Percentiles rank a stretch among this genome's conserved stretches.
Conservation (phyloP, 305 asterid species). For the Fraxinus sp. region DNA sequence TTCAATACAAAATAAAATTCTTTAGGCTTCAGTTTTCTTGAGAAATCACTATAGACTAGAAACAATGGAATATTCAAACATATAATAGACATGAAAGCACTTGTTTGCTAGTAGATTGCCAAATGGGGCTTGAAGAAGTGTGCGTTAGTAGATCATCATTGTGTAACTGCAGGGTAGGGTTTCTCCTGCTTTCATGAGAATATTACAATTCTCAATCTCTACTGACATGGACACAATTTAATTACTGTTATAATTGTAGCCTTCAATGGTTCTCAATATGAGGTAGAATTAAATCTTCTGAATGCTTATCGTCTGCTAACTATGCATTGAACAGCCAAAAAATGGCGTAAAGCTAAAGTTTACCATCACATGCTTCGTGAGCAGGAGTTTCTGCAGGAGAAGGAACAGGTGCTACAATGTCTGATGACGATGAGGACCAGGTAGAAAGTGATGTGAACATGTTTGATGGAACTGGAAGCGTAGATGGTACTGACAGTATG, state of each 20-base stretch:
- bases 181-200: neutral
- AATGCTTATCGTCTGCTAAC: neutral
- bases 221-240: neutral
- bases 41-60: neutral
- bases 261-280: neutral
- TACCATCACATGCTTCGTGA: conserved; percentile 7
- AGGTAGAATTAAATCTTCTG: neutral
- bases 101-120: neutral
- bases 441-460: conserved; percentile 47
- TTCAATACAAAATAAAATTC: neutral
- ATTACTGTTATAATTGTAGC: neutral
- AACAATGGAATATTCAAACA: neutral
- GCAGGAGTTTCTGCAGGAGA: conserved; percentile 61
- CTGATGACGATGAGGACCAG: conserved; percentile 57
- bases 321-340: neutral
- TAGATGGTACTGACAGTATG: conserved; percentile 43
- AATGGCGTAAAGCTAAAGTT: conserved; percentile 9
- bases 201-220: neutral
- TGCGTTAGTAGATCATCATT: neutral
- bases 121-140: neutral
- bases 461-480: conserved; percentile 34
- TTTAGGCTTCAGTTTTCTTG: neutral
- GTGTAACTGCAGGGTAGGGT: neutral
- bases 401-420: conserved; percentile 63
- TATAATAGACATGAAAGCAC: neutral